phyloP scores from a whole-genome alignment of 306 rosid species.

The Gillenia trifoliata region DNA sequence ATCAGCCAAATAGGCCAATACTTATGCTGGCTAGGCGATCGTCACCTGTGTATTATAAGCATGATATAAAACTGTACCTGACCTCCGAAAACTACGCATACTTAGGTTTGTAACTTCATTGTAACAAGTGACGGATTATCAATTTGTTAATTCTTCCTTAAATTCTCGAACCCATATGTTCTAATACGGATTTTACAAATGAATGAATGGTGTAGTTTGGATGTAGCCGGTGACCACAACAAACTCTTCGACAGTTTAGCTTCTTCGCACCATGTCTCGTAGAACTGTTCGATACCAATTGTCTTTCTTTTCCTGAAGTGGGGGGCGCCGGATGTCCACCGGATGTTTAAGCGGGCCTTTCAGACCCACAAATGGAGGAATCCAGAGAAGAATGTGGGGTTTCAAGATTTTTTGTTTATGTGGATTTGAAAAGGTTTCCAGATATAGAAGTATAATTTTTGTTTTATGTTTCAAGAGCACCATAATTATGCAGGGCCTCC shows the following conservation, averaged over 20 bases:
- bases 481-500: slow-evolving; percentile 34
- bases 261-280: neutral
- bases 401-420: slow-evolving; percentile 12
- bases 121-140: slow-evolving; percentile 33
- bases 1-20: slow-evolving; percentile 25
- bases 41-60: slow-evolving; percentile 26
- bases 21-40: slow-evolving; percentile 9
- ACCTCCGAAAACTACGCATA: slow-evolving; percentile 23
- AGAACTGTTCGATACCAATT: neutral
- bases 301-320: neutral
- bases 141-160: slow-evolving; percentile 63
- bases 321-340: neutral
- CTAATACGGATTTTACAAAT: slow-evolving; percentile 19
- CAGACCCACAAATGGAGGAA: slow-evolving; percentile 8
- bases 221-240: slow-evolving; percentile 25
- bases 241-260: slow-evolving; percentile 7
- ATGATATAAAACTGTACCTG: slow-evolving; percentile 28
- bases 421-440: slow-evolving; percentile 19
- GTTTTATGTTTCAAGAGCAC: slow-evolving; percentile 40
- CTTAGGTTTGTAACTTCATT: slow-evolving; percentile 26
- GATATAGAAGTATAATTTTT: slow-evolving; percentile 22
- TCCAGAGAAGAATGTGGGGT: slow-evolving; percentile 18
- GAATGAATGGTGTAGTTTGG: slow-evolving; percentile 23
- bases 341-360: slow-evolving; percentile 10
- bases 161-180: slow-evolving; percentile 37